A percentile compares a stretch with the other conserved stretches of the same genome.
These are phyloP conservation scores for Rhytidiadelphus loreus DNA, from an alignment of 225 moss, liverwort and hornwort species.

Conservation along the genomic window DNA sequence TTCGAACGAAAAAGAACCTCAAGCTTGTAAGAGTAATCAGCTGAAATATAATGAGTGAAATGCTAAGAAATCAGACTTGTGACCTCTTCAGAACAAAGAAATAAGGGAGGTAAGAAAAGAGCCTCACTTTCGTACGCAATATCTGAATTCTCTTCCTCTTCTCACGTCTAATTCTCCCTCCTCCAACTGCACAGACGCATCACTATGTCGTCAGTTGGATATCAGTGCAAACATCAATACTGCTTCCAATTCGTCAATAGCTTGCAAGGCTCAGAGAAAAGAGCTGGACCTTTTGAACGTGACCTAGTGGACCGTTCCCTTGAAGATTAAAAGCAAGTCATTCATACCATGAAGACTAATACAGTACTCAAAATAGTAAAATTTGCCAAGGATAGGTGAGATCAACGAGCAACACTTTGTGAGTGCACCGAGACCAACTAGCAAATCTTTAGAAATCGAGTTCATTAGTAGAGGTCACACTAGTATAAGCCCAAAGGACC, in stretches of 20 bases:
- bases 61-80: not conserved
- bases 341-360: not conserved
- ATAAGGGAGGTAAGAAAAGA: not conserved
- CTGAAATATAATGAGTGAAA: not conserved
- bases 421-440: not conserved
- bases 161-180: slow-evolving; percentile 79
- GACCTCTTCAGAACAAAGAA: not conserved
- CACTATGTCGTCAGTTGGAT: not conserved
- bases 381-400: not conserved
- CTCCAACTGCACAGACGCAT: slow-evolving; percentile 53
- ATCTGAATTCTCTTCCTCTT: slow-evolving; percentile 70
- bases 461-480: not conserved
- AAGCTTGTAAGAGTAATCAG: not conserved
- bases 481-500: not conserved
- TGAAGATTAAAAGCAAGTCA: not conserved
- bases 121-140: slow-evolving; percentile 55
- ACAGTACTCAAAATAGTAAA: not conserved
- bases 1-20: not conserved
- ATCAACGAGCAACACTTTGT: not conserved
- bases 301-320: not conserved
- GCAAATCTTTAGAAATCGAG: not conserved
- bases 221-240: not conserved
- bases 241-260: not conserved
- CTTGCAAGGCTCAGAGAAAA: not conserved
- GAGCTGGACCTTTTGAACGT: not conserved